Base-by-base conservation (phyloP, 208 protist species). In the Jaenimonas drosophilae region DNA sequence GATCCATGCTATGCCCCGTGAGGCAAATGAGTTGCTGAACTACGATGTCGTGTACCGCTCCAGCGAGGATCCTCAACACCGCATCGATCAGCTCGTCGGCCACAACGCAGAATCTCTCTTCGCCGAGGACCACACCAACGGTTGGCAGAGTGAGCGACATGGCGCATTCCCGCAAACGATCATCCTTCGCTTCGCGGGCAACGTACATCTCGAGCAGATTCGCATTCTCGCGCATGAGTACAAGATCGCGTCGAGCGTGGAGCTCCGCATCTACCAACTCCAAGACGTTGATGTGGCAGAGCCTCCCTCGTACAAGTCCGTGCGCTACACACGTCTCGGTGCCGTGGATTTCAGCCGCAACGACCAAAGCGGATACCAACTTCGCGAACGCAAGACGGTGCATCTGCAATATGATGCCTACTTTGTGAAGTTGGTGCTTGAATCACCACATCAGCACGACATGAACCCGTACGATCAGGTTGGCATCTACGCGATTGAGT, bases 321-420 rank as follows among this genome's bases (percentile, higher is more conserved):
- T 76, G 2, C 61, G 70, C 19, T 93, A 89, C 47, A 59, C 64
- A 5, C 86, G 87, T 47, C 70, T 96, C 0, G 88, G 88, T 4
- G 55, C 65, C 19, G 73, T 93, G 3, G 66, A 81, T 20, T 90
- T 96, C 42, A 88, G 71, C 51, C 72, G 52, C 52, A 91, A 91
- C 50, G 68, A 89, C 34, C 72, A 85, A 21, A 82, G 76, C 1
- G 47, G 77, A 14, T 88, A 76, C 65, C 65, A 64, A 27, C 64
- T 70, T n/a, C 86, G 87, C 46, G 88, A 96, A 55, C 70, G 81
- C 30, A 96, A 94, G 46, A 96, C 85, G 4, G 77, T 96, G 3
- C 79, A 96, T 53, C 50, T 96, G 4, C 65, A 84, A 20, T 76
- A 69, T 0, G 61, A 75, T 52, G 82, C 85, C 4, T 88, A 91